These are phyloP conservation scores for Striga asiatica DNA, from an alignment of 257 asterid species.

Conservation along the genomic window DNA sequence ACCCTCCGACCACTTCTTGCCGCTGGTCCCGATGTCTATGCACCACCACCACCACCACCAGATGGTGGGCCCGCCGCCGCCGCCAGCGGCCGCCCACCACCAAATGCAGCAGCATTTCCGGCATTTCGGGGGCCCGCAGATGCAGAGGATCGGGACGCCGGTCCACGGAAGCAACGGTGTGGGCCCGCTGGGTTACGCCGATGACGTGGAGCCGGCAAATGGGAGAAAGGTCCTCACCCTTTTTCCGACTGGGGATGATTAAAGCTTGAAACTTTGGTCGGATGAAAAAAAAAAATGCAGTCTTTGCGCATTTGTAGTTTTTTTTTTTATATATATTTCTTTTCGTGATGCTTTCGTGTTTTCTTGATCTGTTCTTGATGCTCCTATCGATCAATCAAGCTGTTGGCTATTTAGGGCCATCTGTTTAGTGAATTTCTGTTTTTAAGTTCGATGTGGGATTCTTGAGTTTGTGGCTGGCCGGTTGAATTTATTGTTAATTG, in stretches of 20 bases:
- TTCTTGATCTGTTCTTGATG: slow-evolving; percentile 18
- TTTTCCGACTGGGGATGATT: slow-evolving; percentile 68
- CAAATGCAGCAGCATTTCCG: slow-evolving; percentile 27
- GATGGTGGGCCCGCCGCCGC: slow-evolving; percentile 28
- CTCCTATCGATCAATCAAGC: too few species aligned
- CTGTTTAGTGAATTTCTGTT: too few species aligned
- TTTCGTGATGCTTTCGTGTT: too few species aligned
- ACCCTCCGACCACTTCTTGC: slow-evolving; percentile 50
- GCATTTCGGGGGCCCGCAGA: slow-evolving; percentile 27
- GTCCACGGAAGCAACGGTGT: slow-evolving; percentile 29
- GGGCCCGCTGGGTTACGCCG: slow-evolving; percentile 29
- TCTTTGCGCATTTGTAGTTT: too few species aligned
- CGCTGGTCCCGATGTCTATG: slow-evolving; percentile 39
- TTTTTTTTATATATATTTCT: too few species aligned
- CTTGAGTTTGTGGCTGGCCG: too few species aligned
- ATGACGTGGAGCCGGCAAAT: slow-evolving; percentile 49
- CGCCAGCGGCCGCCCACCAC: slow-evolving; percentile 16
- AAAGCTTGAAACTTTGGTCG: slow-evolving; percentile 4
- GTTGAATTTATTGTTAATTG: too few species aligned
- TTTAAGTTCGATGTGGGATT: too few species aligned
- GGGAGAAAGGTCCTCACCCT: slow-evolving; percentile 72
- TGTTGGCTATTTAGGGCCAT: too few species aligned
- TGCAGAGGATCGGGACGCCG: slow-evolving; percentile 53
- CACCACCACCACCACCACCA: slow-evolving; percentile 60
- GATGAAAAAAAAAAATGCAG: slow-evolving; percentile 13